Percentiles rank a stretch among this genome's conserved stretches.
These are phyloP conservation scores for Astrothelium subdiscretum DNA, from an alignment of 495 filamentous ascomycete genomes.

Conservation along the genomic window DNA sequence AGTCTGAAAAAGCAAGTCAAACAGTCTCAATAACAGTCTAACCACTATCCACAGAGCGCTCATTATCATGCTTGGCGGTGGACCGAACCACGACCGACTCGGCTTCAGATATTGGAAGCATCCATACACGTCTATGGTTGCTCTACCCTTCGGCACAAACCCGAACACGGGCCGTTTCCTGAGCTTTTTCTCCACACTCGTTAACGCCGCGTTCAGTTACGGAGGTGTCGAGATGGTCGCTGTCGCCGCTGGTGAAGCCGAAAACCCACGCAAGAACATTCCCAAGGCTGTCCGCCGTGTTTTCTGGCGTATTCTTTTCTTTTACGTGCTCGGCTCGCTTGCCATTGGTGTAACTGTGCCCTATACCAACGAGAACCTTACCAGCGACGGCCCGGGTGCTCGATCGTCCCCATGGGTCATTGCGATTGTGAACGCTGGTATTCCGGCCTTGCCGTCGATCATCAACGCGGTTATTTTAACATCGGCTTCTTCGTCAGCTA, in stretches of 20 bases:
- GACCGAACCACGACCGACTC: conserved; percentile 48
- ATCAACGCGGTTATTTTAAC: conserved; percentile 68
- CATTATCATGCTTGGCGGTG: conserved; percentile 55
- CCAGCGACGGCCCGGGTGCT: conserved; percentile 42
- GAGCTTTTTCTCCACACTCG: conserved; percentile 25
- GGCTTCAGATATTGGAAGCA: conserved; percentile 62
- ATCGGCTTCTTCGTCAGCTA: conserved; percentile 57
- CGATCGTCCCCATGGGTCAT: conserved; percentile 57
- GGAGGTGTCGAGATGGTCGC: conserved; percentile 57
- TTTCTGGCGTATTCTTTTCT: conserved; percentile 78
- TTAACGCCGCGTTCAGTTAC: conserved; percentile 35
- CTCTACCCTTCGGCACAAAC: background rate
- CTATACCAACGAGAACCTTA: conserved; percentile 24
- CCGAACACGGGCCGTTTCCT: conserved; percentile 22
- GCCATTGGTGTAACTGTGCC: conserved; percentile 46
- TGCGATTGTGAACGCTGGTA: conserved; percentile 48
- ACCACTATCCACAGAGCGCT: conserved; percentile 32
- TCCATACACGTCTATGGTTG: conserved; percentile 39
- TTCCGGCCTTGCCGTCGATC: conserved; percentile 54
- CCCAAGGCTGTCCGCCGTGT: conserved; percentile 68
- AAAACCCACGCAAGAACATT: conserved; percentile 63
- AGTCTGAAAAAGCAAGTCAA: background rate
- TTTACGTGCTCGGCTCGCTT: conserved; percentile 53
- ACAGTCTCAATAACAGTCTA: background rate
- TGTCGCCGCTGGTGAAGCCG: conserved; percentile 69